Percentiles rank a stretch among this genome's conserved stretches.
Evolutionary conservation across 179 eudicot genomes (phyloP).

Genomic region (Kewa caespitosa): DNA sequence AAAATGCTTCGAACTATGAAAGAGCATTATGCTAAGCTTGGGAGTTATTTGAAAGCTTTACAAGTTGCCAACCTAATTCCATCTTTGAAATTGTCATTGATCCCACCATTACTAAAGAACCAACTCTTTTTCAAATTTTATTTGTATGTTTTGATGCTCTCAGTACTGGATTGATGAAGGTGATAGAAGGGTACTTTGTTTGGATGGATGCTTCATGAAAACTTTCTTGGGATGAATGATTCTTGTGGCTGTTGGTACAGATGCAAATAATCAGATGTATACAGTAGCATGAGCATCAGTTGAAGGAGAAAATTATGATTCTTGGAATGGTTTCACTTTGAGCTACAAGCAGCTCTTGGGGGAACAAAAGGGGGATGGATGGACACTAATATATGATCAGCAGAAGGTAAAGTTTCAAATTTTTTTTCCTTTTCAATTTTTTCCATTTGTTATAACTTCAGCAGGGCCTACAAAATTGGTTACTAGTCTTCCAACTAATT

Average conservation of each 20-base stretch:
- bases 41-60: constrained; percentile 1
- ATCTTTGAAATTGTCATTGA: not conserved
- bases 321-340: not conserved
- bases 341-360: not conserved
- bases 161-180: not conserved
- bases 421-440: not conserved
- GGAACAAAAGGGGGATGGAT: not conserved
- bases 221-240: constrained; percentile 4
- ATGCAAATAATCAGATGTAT: not conserved
- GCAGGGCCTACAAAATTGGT: too few species aligned
- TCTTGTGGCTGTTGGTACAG: not conserved
- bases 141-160: not conserved
- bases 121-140: not conserved
- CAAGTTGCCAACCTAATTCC: not conserved
- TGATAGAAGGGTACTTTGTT: not conserved
- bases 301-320: constrained; percentile 6
- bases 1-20: not conserved
- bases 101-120: not conserved
- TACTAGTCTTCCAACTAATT: too few species aligned
- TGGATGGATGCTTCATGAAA: not conserved
- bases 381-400: constrained; percentile 3
- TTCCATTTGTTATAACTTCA: not conserved
- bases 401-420: not conserved
- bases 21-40: constrained; percentile 6
- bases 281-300: constrained; percentile 5